These are phyloP conservation scores for Kregervanrija delftensis DNA, from an alignment of 805 yeast species.

Conservation along the genomic window DNA sequence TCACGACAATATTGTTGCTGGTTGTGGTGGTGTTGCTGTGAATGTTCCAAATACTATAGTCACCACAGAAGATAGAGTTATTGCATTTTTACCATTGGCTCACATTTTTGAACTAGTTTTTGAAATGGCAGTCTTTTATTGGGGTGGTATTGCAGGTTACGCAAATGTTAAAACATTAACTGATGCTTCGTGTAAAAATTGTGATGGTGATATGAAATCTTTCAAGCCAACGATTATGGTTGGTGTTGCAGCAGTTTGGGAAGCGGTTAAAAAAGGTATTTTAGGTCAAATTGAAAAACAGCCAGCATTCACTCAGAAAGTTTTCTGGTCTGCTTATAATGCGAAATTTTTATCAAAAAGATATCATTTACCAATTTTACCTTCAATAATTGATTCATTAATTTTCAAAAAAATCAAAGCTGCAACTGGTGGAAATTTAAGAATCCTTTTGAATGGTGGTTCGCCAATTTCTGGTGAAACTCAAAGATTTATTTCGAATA, in stretches of 20 bases:
- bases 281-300: slow-evolving; percentile 61
- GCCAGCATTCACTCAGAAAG: slow-evolving; percentile 61
- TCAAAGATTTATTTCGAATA: slow-evolving; percentile 69
- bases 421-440: slow-evolving; percentile 90
- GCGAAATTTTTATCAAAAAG: slow-evolving; percentile 59
- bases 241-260: slow-evolving; percentile 99
- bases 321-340: slow-evolving; percentile 84
- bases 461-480: slow-evolving; percentile 80
- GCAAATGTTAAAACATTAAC: slow-evolving; percentile 89
- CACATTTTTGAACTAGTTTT: slow-evolving; percentile 92
- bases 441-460: slow-evolving; percentile 80
- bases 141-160: slow-evolving; percentile 90
- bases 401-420: slow-evolving; percentile 83
- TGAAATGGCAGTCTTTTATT: slow-evolving; percentile 70
- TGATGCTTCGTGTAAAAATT: slow-evolving; percentile 73
- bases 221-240: slow-evolving; percentile 93
- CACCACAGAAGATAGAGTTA: slow-evolving; percentile 56
- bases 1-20: slow-evolving; percentile 68
- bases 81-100: slow-evolving; percentile 91
- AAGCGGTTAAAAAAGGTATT: slow-evolving; percentile 88
- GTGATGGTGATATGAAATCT: slow-evolving; percentile 80
- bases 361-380: slow-evolving; percentile 74
- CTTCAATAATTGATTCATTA: slow-evolving; percentile 57
- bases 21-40: slow-evolving; percentile 74
- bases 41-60: slow-evolving; percentile 50